phyloP scores from a whole-genome alignment of 2,329 filamentous ascomycete species.

The Escovopsis sp. region DNA sequence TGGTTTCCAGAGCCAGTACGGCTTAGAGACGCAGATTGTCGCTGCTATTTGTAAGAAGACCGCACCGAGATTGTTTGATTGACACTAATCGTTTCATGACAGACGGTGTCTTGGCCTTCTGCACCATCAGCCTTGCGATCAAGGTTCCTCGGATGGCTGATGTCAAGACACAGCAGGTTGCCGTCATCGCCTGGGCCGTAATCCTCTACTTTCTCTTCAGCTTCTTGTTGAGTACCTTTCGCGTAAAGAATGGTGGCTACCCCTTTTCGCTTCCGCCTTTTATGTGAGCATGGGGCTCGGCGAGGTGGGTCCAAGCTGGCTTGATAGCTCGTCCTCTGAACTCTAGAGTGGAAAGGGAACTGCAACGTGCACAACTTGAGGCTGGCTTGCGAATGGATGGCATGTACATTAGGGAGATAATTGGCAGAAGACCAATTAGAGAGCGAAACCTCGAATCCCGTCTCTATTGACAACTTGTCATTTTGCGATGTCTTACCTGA shows the following conservation, averaged over 20 bases:
- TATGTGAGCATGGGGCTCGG: constrained; percentile 26
- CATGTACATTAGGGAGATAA: too few relatives aligned
- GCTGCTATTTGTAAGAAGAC: constrained; percentile 67
- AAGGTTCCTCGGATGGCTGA: constrained; percentile 85
- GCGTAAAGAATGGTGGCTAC: constrained; percentile 88
- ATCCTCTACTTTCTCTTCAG: constrained; percentile 77
- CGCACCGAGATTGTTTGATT: constrained; percentile 9
- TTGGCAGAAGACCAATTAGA: too few relatives aligned
- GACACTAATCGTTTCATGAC: constrained; percentile 15
- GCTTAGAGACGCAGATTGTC: constrained; percentile 88
- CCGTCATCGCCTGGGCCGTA: constrained; percentile 64
- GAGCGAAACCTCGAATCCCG: too few relatives aligned
- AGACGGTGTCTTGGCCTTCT: constrained; percentile 67
- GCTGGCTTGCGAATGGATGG: too few relatives aligned
- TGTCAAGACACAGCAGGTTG: constrained; percentile 61
- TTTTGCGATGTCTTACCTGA: too few relatives aligned
- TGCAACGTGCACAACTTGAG: too few relatives aligned
- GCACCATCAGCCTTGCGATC: constrained; percentile 76
- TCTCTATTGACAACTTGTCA: too few relatives aligned
- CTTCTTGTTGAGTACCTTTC: constrained; percentile 86
- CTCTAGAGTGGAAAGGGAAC: too few relatives aligned
- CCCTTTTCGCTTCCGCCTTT: constrained; percentile 92
- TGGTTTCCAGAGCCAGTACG: constrained; percentile 88
- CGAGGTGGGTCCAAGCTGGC: too few relatives aligned
- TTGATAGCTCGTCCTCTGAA: too few relatives aligned